Evolutionary conservation across 495 filamentous ascomycete species (phyloP).

Genomic region (Penicillium waksmanii): DNA sequence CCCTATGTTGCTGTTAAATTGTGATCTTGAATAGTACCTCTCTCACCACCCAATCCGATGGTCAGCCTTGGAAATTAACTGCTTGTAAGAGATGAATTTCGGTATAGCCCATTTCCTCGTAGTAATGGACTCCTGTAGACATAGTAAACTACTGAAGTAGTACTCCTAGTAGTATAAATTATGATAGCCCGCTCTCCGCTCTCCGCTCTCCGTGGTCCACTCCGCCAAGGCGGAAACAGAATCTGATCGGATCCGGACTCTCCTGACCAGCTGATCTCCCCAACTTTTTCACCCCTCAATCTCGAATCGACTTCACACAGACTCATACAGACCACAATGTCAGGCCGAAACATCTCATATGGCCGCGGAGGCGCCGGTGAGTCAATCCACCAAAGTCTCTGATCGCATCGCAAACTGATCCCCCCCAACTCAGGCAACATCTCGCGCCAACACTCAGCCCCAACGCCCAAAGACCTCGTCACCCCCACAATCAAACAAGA

Average conservation of each 20-base stretch:
- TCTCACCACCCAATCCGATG: too few species aligned
- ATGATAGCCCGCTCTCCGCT: too few species aligned
- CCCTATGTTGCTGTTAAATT: conserved; percentile 15
- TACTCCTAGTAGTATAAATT: too few species aligned
- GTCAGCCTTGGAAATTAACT: too few species aligned
- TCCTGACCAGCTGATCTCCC: neutral
- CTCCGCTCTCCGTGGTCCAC: too few species aligned
- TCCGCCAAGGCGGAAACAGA: neutral
- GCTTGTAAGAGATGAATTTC: too few species aligned
- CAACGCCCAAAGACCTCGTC: conserved; percentile 63
- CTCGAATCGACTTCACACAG: neutral
- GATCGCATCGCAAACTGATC: neutral
- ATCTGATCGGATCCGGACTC: neutral
- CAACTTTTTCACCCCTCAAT: neutral
- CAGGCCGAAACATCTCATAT: conserved; percentile 48
- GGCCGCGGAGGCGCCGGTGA: conserved; percentile 60
- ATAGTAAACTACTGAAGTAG: too few species aligned
- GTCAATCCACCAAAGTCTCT: conserved; percentile 10
- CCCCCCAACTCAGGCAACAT: conserved; percentile 66
- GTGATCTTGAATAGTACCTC: neutral
- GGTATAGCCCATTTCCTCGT: too few species aligned
- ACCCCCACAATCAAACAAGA: conserved; percentile 83
- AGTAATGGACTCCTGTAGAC: too few species aligned
- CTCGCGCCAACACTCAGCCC: conserved; percentile 55
- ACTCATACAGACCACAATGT: conserved; percentile 15